Conservation (phyloP, 441 rosid species). For the Euphorbia celastroides region DNA sequence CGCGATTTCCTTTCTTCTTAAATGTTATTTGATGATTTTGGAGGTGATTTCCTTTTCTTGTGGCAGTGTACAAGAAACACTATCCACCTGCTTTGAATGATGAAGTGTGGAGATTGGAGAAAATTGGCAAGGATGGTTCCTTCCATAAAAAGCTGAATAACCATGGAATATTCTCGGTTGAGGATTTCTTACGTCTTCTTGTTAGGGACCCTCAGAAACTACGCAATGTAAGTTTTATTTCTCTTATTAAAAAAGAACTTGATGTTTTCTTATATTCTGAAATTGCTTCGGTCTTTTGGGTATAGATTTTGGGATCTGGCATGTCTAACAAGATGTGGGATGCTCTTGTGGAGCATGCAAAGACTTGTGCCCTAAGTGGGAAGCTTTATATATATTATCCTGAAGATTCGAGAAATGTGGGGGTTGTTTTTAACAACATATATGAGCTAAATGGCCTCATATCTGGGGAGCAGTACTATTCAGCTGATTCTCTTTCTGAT, state of each 20-base stretch:
- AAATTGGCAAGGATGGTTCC: conserved; percentile 92
- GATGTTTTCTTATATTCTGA: too few relatives aligned
- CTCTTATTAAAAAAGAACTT: background rate
- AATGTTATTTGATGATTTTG: too few relatives aligned
- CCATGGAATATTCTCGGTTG: conserved; percentile 54
- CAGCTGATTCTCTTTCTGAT: conserved; percentile 73
- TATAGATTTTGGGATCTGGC: conserved; percentile 98
- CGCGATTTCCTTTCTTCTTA: too few relatives aligned
- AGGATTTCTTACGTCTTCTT: conserved; percentile 86
- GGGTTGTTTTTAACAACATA: conserved; percentile 81
- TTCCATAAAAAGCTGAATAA: conserved; percentile 80
- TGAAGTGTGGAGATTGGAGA: conserved; percentile 98
- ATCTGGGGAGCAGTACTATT: conserved; percentile 57
- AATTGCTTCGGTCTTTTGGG: too few relatives aligned
- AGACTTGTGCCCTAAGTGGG: conserved; percentile 84
- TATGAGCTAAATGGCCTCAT: conserved; percentile 84
- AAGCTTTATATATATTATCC: conserved; percentile 79
- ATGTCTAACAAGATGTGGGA: conserved; percentile 99
- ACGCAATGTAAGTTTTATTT: conserved; percentile 45
- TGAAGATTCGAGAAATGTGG: conserved; percentile 49
- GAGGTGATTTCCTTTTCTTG: too few relatives aligned
- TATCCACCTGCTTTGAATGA: conserved; percentile 91
- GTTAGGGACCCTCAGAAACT: conserved; percentile 74
- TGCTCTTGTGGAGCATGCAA: conserved; percentile 88
- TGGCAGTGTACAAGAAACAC: conserved; percentile 96